Percentiles rank a stretch among this genome's conserved stretches.
Evolutionary conservation across 2,329 filamentous ascomycete genomes (phyloP).

Genomic region (Cercospora canescens): DNA sequence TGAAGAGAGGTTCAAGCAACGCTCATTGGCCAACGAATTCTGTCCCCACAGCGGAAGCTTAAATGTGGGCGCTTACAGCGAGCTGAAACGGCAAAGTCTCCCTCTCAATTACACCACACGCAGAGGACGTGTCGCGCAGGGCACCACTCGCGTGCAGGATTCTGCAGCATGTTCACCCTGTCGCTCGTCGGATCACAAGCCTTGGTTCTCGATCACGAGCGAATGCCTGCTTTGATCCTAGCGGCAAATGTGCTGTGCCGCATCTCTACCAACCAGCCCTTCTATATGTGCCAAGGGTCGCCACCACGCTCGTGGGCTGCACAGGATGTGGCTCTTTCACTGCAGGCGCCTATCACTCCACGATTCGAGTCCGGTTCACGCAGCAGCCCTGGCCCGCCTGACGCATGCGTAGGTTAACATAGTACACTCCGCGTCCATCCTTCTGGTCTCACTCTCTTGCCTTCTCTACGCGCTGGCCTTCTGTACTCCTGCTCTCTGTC

Average conservation of each 20-base stretch:
- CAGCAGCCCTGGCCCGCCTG: neutral
- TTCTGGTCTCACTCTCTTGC: neutral
- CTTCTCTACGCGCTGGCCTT: slow-evolving; percentile 3
- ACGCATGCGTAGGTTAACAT: slow-evolving; percentile 1
- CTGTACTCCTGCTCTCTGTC: neutral
- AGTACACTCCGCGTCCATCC: neutral
- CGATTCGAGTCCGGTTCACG: neutral
- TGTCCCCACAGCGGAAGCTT: neutral
- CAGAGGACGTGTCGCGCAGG: neutral
- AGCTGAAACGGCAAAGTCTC: slow-evolving; percentile 4
- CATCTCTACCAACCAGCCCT: neutral
- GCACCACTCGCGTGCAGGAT: slow-evolving; percentile 7
- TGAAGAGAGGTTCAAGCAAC: neutral
- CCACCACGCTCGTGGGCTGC: slow-evolving; percentile 6
- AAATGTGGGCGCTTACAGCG: slow-evolving; percentile 4
- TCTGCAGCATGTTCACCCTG: neutral
- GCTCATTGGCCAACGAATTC: neutral
- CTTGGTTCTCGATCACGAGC: neutral
- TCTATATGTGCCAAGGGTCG: neutral
- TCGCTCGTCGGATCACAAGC: neutral
- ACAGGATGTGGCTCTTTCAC: slow-evolving; percentile 3
- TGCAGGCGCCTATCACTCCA: slow-evolving; percentile 8
- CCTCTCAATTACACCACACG: neutral
- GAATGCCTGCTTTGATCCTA: neutral
- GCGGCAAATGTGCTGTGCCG: neutral